Evolutionary conservation across 2,329 filamentous ascomycete genomes (phyloP), one percentile per base, ranked within the genome.

Genomic region (Ustulina deusta): DNA sequence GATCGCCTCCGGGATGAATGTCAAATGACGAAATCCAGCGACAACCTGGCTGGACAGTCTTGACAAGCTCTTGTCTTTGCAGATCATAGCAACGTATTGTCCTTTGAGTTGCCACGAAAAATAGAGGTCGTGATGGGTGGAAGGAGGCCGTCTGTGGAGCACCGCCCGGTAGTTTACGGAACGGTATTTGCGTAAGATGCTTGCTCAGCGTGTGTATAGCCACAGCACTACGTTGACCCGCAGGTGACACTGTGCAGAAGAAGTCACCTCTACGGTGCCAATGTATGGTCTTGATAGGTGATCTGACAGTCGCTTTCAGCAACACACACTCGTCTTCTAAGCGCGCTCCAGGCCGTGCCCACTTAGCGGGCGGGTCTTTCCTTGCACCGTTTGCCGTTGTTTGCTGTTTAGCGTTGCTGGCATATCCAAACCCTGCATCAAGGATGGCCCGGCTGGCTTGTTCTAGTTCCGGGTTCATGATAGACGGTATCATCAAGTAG

Each of bases 231-330:
- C 88, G 87, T 77, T 92, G 90, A 36, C 92, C 92, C 13, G 87
- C 86, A 0, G 96, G 94, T 57, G 93, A 97, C 25, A 97, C 93
- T 0, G 94, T 97, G 73, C 93, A 91, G 76, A 99, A 91, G 83
- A 97, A 97, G 79, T 98, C 95, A 74, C 96, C 96, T 68, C 93
- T 90, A 66, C 95, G 88, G 81, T 99, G 97, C 94, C 95, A 99
- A 78, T 90, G 91, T 74, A 99, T 89, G 15, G 93, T 91, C 83
- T 97, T 98, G 77, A 97, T 89, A 1, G 90, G 86, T 57, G 92
- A 89, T 69, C 92, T 89, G 13, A 97, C 91, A 6, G 93, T 94
- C 63, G 93, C 88, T 76, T 93, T 91, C 67, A 97, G 87, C 46
- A 94, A 85, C 2, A 97, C 91, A 54, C 94, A 92, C 66, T 91